Base-by-base conservation (phyloP, 768 basidiomycete species). In the Leccinum olivaceopallidum region DNA sequence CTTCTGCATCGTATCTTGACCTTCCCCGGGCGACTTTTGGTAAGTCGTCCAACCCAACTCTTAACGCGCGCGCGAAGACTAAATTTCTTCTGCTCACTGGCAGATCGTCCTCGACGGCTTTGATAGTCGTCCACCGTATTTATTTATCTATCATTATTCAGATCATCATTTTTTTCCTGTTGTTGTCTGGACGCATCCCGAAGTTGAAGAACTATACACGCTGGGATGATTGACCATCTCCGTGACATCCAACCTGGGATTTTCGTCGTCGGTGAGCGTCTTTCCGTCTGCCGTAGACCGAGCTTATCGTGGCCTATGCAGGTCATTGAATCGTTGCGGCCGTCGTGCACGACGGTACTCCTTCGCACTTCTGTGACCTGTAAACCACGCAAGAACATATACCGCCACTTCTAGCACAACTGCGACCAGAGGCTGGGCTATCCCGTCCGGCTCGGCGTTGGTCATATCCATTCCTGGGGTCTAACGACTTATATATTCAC, bases 271-370 rank as follows among this genome's bases (percentile, higher is more conserved):
- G 71, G 75, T 75, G 22, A 59, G 71, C 44, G 14, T 51, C 26
- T 30, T 8, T 59, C 18, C 8, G 32, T n/a, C 16, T 34, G 32
- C 49, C 36, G 13, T 32, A 50, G 1, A 42, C 62, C 30, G 6
- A 48, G 30, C 52, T 60, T 28, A 61, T 14, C 12, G 26, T 51
- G 39, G 24, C 56, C 12, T 12, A 50, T 10, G 9, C 26, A 86
- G 92, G 92, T 10, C 94, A 95, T 69, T 88, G 95, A 77, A 89
- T 94, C 26, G 83, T 92, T 4, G 92, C 92, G 0, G 93, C 93
- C 3, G 91, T 96, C 57, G 93, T 92, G 5, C 90, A 95, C 30
- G 26, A 44, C 37, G 70, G 89, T 93, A 55, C 85, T 95, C 72
- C 82, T 94, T 4, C 82, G 88, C 70, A 89, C 88, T 0, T 75